Evolutionary conservation across 768 basidiomycete genomes (phyloP), one percentile per base, ranked within the genome.

Genomic region (Boletales sp.): DNA sequence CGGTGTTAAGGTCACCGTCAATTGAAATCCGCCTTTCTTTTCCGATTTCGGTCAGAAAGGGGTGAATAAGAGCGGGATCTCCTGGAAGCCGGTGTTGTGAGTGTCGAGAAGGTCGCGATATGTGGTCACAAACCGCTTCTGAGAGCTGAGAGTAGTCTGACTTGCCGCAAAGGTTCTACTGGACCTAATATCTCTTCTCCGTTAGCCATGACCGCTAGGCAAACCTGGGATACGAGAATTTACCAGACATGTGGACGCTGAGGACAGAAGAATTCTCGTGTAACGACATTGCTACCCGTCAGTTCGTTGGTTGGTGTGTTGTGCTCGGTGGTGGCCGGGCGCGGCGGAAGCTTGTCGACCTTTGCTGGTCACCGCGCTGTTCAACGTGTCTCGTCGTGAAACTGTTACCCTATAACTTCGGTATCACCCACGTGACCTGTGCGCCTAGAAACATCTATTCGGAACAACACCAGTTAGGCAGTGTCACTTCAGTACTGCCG

Each of bases 61-160:
- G 86, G 56, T 88, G 87, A n/a, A 92, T 87, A 12, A 79, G 72
- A 7, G 86, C 78, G 0, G 87, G 84, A 56, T 92, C 87, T 29
- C 89, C 89, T 89, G 50, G 2, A 7, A 13, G 17, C 18, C 9
- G 24, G 43, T 42, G 21, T 27, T 13, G 40, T 43, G 32, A 52
- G 44, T 29, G 15, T 35, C 27, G 13, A 21, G 8, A 9, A 19
- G 15, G 29, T 18, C 36, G 34, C 17, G 21, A 13, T 36, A 47
- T 30, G 34, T 35, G 5, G 35, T n/a, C 34, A 59, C 77, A 46
- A 47, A 81, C 83, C 84, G 57, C 72, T 81, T 12, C 83, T 75
- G 24, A 86, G 72, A 12, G 84, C 84, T 4, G 80, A 74, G 11
- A 86, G 68, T 8, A 86, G 66, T 60, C 81, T 84, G 45, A 86